Evolutionary conservation across 495 filamentous ascomycete genomes (phyloP).

Genomic region (Xylaria acuta): DNA sequence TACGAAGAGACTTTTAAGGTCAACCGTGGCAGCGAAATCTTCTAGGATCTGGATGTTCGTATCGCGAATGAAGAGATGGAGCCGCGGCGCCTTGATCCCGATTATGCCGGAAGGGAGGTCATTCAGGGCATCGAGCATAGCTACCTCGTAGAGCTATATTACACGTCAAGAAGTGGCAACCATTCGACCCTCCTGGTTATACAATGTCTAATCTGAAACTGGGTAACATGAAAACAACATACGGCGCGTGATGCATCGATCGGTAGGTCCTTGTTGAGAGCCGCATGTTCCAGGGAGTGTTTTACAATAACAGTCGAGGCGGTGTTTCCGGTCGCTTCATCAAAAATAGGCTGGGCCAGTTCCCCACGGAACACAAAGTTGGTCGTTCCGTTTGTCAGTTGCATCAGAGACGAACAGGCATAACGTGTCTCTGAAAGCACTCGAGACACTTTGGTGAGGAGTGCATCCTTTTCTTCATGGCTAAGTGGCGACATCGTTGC

Average conservation of each 20-base stretch:
- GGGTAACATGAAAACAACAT: constrained; percentile 28
- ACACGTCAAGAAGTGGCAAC: neutral
- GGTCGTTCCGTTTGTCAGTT: constrained; percentile 53
- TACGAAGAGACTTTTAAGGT: constrained; percentile 52
- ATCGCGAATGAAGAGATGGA: constrained; percentile 45
- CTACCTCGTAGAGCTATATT: constrained; percentile 5
- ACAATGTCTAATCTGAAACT: neutral
- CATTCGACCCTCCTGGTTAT: neutral
- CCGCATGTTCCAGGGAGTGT: constrained; percentile 51
- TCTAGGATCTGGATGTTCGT: constrained; percentile 52
- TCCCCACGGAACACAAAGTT: constrained; percentile 59
- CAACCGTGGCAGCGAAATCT: constrained; percentile 48
- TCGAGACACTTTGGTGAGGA: constrained; percentile 3
- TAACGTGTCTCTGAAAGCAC: constrained; percentile 44
- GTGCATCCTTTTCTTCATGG: constrained; percentile 7
- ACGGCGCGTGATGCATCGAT: constrained; percentile 51
- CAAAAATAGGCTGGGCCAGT: constrained; percentile 28
- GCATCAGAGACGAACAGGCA: constrained; percentile 47
- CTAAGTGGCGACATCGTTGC: constrained; percentile 8
- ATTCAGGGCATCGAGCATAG: constrained; percentile 7
- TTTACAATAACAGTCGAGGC: constrained; percentile 50
- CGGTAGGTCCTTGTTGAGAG: constrained; percentile 47
- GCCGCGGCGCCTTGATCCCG: constrained; percentile 48
- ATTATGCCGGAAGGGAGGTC: constrained; percentile 16
- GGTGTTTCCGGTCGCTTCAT: neutral